Evolutionary conservation across 495 filamentous ascomycete species (phyloP).

Genomic region (Apiosordaria backusii): DNA sequence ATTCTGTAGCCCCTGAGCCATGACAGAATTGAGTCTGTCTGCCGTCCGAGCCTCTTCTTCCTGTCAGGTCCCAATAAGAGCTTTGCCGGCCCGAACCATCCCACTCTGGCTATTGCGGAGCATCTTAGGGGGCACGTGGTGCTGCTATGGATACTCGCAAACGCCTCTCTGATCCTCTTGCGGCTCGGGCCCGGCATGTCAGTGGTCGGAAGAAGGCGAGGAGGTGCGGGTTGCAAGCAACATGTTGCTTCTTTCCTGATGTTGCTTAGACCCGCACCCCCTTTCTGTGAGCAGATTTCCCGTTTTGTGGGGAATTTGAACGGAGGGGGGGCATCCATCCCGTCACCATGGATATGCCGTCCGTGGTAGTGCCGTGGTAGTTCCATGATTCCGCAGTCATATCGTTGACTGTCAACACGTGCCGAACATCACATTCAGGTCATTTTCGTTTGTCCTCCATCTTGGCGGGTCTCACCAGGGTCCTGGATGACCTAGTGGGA

Average conservation of each 20-base stretch:
- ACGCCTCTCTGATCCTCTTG: constrained; percentile 5
- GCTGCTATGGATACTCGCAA: constrained; percentile 9
- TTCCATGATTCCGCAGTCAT: constrained; percentile 3
- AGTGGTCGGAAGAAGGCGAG: constrained; percentile 12
- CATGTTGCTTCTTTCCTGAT: constrained; percentile 2
- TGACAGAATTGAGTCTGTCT: constrained; percentile 4
- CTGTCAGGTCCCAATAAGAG: constrained; percentile 18
- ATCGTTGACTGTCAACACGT: constrained; percentile 12
- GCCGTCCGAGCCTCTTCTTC: constrained; percentile 2
- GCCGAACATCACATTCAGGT: constrained; percentile 9
- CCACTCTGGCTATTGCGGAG: constrained; percentile 6
- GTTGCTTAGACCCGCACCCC: constrained; percentile 1
- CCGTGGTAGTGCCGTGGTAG: constrained; percentile 10
- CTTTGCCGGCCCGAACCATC: constrained; percentile 15
- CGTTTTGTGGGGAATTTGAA: constrained; percentile 10
- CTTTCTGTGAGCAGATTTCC: constrained; percentile 4
- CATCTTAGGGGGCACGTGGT: constrained; percentile 13
- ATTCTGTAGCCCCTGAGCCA: background rate
- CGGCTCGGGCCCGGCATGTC: constrained; percentile 1
- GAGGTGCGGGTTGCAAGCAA: constrained; percentile 8
- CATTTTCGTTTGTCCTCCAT: constrained; percentile 6
- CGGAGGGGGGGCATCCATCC: constrained; percentile 8
- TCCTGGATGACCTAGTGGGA: constrained; percentile 13
- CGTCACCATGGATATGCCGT: constrained; percentile 9
- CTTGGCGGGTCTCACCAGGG: constrained; percentile 18